Evolutionary conservation across 2,329 filamentous ascomycete genomes (phyloP), one percentile per base, ranked within the genome.

Genomic region (Blastomyces parvus): DNA sequence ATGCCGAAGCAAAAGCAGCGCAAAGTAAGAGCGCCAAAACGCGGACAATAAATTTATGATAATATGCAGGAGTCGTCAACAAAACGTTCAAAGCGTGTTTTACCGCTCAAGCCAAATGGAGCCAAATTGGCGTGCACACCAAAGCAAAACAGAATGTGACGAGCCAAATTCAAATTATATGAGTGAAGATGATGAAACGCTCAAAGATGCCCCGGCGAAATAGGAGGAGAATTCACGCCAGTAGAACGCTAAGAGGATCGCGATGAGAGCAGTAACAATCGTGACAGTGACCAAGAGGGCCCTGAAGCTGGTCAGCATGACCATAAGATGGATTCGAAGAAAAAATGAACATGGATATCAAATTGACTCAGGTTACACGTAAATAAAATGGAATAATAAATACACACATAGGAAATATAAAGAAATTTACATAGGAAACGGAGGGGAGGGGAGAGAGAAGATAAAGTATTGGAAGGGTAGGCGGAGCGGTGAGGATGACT

Each of bases 281-380:
- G 65, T 63, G 30, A 63, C 58, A 58, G 63, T 68, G 69, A 69
- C 74, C 65, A 72, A 70, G 66, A 69, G 65, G 62, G 66, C 66
- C 70, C 73, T 75, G 72, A 66, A 64, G 69, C 67, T 67, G 66
- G 69, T 73, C 69, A 74, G 71, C 69, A 67, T 66, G 66, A 66
- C 65, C 63, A 36, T 25, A 44, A 30, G 55, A 33, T 52, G 46
- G 38, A 40, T 63, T 44, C 33, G 33, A 48, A 17, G 36, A 22
- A 36, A 40, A 59, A 64, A 55, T 14, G 58, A 30, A 48, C 14
- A 63, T 22, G 48, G 52, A 59, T 60, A 66, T 58, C 27, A 64
- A 50, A 61, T 61, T 61, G 36, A 25, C 30, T 14, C 27, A 30
- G 5, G 27, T 61, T 60, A 50, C 62, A 62, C 11, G 60, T 53